Conservation (phyloP, 2,329 filamentous ascomycete genomes). For the Fusarium albosuccineum region DNA sequence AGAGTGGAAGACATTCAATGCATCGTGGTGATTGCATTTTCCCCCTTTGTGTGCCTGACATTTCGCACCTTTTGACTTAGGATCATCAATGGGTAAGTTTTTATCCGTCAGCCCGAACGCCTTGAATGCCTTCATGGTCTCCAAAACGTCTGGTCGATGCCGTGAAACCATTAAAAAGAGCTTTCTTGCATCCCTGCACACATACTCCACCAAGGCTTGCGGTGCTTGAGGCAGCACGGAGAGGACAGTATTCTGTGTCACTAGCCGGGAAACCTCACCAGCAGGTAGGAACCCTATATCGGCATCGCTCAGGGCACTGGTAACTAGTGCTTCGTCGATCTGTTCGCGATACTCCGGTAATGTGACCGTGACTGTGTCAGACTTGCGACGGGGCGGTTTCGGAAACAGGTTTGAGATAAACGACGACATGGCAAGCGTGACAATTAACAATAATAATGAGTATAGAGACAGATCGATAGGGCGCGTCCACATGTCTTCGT, state of each 20-base stretch:
- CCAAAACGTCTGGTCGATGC: not conserved
- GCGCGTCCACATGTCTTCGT: too few species aligned
- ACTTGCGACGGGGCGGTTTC: too few species aligned
- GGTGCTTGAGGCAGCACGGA: not conserved
- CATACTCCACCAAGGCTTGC: slow-evolving; percentile 3
- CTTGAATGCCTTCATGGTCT: slow-evolving; percentile 1
- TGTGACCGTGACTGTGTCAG: too few species aligned
- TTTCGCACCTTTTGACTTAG: not conserved
- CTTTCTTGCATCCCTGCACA: not conserved
- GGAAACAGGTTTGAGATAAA: too few species aligned
- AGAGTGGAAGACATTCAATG: slow-evolving; percentile 5
- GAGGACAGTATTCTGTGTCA: not conserved
- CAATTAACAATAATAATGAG: not conserved
- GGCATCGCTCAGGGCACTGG: too few species aligned
- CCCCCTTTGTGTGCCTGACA: not conserved
- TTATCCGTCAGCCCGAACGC: not conserved
- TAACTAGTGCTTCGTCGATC: too few species aligned
- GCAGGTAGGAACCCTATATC: too few species aligned
- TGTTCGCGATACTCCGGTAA: too few species aligned
- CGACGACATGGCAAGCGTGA: not conserved
- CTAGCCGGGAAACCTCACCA: too few species aligned
- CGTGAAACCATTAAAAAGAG: not conserved
- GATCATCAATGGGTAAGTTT: slow-evolving; percentile 11
- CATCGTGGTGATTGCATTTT: slow-evolving; percentile 2
- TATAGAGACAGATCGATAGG: not conserved